Base-by-base conservation (phyloP, 2,329 filamentous ascomycete genomes). In the Cladophialophora immunda region DNA sequence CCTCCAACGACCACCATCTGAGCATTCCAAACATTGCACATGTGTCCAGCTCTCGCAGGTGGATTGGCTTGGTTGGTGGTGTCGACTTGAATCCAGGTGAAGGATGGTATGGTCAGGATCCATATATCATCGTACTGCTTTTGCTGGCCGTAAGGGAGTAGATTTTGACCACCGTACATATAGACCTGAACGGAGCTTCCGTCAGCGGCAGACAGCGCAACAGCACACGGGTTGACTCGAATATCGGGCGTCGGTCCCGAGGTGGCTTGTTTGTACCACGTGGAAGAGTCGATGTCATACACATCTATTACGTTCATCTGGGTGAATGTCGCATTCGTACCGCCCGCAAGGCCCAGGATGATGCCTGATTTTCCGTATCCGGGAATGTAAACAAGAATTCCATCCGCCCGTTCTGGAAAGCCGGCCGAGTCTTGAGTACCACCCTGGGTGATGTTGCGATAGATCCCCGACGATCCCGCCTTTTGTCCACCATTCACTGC, bases 1-100 rank as follows among this genome's bases (percentile, higher is more conserved):
- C 92, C 92, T 29, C 92, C 92, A 15, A 94, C 82, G 7, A 90
- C 84, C 68, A 95, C 83, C 89, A 96, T 93, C 77, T 94, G 92
- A 65, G 90, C 89, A 17, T 93, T 90, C 79, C 92, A 94, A 72
- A 87, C 86, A 71, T 93, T 87, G 78, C 92, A 95, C 41, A 88
- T 87, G 76, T 94, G 92, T 0, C 92, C 92, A 1, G 89, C 87
- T 62, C 92, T 86, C 2, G 82, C 90, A 7, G 85, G 78, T 78
- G 90, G 75, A 5, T 81, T 61, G 61, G 73, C 69, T 75, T 86
- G 76, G 0, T 79, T 78, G 4, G 78, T 75, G 57, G 82, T 82
- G 67, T 90, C 82, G 27, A 91, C 89, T 73, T 87, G 80, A 61
- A 90, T 90, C 92, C 92, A 95, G 4, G 87, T 92, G 76, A 96